Evolutionary conservation across 106 monocot species (phyloP).

Genomic region (Gastrodia elata): DNA sequence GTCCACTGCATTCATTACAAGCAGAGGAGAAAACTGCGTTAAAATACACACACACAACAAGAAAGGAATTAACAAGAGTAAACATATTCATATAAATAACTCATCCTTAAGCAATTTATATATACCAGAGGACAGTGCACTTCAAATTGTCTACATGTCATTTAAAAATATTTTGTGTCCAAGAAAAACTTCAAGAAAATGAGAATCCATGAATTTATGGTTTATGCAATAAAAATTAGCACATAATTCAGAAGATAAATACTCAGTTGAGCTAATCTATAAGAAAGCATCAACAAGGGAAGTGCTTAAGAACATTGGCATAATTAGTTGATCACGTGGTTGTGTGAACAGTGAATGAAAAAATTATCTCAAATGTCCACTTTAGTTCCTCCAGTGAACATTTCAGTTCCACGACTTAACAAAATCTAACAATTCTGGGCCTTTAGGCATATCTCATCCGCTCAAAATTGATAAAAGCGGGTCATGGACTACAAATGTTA

Average conservation of each 20-base stretch:
- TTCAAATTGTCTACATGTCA: not conserved
- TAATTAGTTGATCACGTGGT: no score
- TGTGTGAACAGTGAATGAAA: no score
- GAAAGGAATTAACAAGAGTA: not conserved
- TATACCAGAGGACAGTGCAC: not conserved
- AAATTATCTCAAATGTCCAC: no score
- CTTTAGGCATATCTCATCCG: no score
- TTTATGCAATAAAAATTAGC: not conserved
- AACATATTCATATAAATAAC: not conserved
- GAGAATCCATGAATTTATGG: not conserved
- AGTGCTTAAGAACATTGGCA: not conserved
- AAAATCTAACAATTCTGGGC: no score
- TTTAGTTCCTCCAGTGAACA: no score
- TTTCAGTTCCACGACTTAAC: no score
- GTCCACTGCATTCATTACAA: conserved; percentile 27
- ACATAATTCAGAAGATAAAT: not conserved
- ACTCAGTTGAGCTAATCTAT: not conserved
- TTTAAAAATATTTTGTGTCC: not conserved
- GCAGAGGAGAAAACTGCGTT: conserved; percentile 6
- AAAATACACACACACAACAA: conserved; percentile 1
- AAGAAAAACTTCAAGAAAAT: not conserved
- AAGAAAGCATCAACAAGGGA: not conserved
- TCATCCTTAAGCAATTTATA: not conserved
- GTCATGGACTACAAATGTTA: no score
- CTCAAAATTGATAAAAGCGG: no score